Base-by-base conservation (phyloP, 345 rosid genomes). In the Bruguiera gymnorhiza region DNA sequence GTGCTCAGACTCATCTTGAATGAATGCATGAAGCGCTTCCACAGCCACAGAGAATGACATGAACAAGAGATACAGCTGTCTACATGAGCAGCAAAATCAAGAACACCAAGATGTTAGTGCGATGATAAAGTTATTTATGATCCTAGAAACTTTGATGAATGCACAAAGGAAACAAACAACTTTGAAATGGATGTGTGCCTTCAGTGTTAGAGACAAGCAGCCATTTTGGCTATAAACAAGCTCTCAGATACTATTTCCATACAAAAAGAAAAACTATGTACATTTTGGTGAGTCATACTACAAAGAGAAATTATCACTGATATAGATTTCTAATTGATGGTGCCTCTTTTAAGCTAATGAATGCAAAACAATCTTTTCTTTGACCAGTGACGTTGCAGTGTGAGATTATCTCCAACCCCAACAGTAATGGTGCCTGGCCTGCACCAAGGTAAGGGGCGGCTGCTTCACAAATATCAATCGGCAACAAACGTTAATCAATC, bases 31-130 rank as follows among this genome's bases (percentile, higher is more conserved):
- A 80, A 95, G 97, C 32, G 97, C 99, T 82, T 95, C 99, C 83
- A 95, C 99, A 27, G 97, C 96, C 52, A 95, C 62, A 74, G 99
- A 91, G 84, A 95, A 95, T 71, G 99, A 91, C 97, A 95, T 82
- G 94, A 95, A 95, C 92, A 95, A 79, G 73, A 95, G 96, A 80
- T 91, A 95, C 82, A 95, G 91, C 99, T 91, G 99, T 87, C 99
- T 95, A 95, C 82, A 93, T 83, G 86, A 60, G 86, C 79, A 87
- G 77, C 90, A 89, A 82, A 81, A 73, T 69, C 68, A 76, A 78
- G 77, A 55, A 79, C 69, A 78, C 75, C 84, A 69, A 84, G 53
- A 76, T 77, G 81, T 82, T 76, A 89, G 84, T 70, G 65, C 32
- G 71, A 69, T 57, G 30, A 21, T 1, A 43, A 64, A 71, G 48